These are phyloP conservation scores for Botrytis porri DNA, from an alignment of 2,329 filamentous ascomycete genomes.

Conservation along the genomic window DNA sequence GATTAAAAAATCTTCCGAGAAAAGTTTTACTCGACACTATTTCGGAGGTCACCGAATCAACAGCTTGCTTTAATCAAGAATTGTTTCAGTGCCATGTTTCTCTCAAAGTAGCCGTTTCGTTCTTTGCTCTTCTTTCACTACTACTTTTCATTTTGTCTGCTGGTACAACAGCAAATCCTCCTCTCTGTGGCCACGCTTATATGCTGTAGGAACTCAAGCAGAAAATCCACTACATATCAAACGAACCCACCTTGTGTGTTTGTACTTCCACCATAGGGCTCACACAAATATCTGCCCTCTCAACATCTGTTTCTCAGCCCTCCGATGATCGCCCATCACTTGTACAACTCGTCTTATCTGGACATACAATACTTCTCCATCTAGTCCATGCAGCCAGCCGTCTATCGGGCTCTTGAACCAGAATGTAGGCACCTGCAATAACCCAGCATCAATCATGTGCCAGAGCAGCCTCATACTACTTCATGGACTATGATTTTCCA, in stretches of 20 bases:
- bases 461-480: not conserved
- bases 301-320: not conserved
- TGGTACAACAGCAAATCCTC: not conserved
- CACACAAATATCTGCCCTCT: slow-evolving; percentile 4
- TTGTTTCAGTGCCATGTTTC: not conserved
- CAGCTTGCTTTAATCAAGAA: not conserved
- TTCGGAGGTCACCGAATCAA: slow-evolving; percentile 8
- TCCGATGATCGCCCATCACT: slow-evolving; percentile 2
- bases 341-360: not conserved
- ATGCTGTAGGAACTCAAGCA: not conserved
- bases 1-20: slow-evolving; percentile 10
- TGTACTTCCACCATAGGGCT: not conserved
- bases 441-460: slow-evolving; percentile 2
- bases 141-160: not conserved
- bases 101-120: not conserved
- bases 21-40: not conserved
- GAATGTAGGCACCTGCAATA: not conserved
- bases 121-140: not conserved
- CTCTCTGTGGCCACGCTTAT: not conserved
- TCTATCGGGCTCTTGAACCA: slow-evolving; percentile 12
- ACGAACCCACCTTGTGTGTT: not conserved
- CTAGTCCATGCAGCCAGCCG: not conserved
- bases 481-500: not conserved
- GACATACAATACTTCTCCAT: not conserved
- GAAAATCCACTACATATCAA: not conserved